Conservation (phyloP, 148 eudicot species). For the Camellia granthamiana region DNA sequence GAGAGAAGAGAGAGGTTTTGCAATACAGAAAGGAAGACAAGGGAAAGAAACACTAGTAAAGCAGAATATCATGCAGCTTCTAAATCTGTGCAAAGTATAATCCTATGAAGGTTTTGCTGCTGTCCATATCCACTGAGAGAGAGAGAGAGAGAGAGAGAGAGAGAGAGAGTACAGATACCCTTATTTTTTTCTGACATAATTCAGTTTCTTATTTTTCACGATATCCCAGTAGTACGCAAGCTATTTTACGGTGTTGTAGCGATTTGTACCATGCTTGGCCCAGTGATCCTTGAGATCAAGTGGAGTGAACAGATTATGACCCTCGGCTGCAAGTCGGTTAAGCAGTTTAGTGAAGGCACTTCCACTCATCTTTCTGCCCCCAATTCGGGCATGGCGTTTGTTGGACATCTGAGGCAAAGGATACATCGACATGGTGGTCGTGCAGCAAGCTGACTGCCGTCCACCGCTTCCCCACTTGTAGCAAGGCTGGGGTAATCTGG, state of each 20-base stretch:
- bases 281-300: constrained; percentile 45
- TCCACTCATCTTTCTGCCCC: constrained; percentile 50
- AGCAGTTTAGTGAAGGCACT: constrained; percentile 35
- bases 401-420: constrained; percentile 39
- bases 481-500: constrained; percentile 48
- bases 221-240: neutral
- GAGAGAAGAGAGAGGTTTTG: constrained; percentile 1
- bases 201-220: neutral
- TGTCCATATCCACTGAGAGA: neutral
- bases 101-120: neutral
- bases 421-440: constrained; percentile 39
- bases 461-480: constrained; percentile 54
- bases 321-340: constrained; percentile 36
- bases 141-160: too few species aligned
- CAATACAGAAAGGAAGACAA: neutral
- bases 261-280: constrained; percentile 45
- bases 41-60: neutral
- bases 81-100: neutral
- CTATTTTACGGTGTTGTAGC: constrained; percentile 39
- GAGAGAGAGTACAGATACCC: neutral
- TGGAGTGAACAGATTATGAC: constrained; percentile 32
- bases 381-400: constrained; percentile 36
- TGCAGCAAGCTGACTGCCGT: constrained; percentile 52
- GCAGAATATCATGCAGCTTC: neutral
- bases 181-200: neutral